Evolutionary conservation across 306 rosid genomes (phyloP), one percentile per base, ranked within the genome.

Genomic region (Medicago ruthenica): DNA sequence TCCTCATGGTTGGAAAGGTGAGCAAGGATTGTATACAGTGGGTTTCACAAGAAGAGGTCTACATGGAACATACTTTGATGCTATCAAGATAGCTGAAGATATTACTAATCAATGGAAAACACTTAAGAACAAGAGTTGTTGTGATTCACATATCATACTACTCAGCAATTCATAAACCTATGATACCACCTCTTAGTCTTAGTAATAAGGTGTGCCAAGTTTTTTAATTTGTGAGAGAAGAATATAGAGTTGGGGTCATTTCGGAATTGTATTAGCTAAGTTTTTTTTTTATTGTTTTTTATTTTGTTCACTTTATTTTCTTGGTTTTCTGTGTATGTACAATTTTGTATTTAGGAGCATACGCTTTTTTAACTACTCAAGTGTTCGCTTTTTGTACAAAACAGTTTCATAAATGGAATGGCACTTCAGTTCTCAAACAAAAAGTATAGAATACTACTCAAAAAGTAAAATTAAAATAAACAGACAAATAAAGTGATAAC

Each of bases 1-100:
- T 81, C 99, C 99, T 3, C 6, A 86, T 81, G 91, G 96, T 1
- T 96, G 99, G 99, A 96, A 89, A 81, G 99, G 91, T 11, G 86
- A 74, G 18, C 84, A 87, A 13, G 99, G 99, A 45, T 82, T 96
- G 62, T 96, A 92, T 57, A 83, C 98, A 1, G 98, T 89, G 12
- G 99, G 99, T 9, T 96, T 92, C 87, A 80, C 97, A 5, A 76
- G 87, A 68, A 89, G 89, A 67, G 99, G 98, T n/a, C 84, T 96
- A 31, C 83, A 87, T 1, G 99, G 99, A 74, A 86, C 99, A 1
- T 77, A 95, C 1, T 85, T 47, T 44, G 98, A 92, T 53, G 96
- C 99, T 1, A 78, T 84, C 18, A 86, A 83, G 10, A 90, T 89
- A 2, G 92, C 99, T 15, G 21, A 81, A 8, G 92, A 96, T 69